phyloP scores from a whole-genome alignment of 768 basidiomycete genomes.

The Coprinellus aureogranulatus region DNA sequence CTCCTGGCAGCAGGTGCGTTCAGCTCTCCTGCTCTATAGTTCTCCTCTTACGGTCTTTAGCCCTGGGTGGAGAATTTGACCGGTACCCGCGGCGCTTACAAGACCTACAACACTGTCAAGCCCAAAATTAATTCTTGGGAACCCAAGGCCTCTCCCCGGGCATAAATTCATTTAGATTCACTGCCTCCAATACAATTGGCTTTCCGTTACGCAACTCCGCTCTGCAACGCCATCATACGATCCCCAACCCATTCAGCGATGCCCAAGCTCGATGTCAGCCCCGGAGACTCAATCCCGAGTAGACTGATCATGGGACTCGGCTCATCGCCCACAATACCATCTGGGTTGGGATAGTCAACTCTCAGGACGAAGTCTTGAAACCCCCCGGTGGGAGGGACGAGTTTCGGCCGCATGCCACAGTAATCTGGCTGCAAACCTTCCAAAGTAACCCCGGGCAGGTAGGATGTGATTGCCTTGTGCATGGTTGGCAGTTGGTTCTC shows the following conservation, averaged over 20 bases:
- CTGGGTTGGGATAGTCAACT: slow-evolving; percentile 51
- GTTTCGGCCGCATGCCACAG: slow-evolving; percentile 83
- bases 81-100: slow-evolving; percentile 89
- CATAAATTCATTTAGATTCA: slow-evolving; percentile 17
- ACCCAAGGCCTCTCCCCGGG: slow-evolving; percentile 62
- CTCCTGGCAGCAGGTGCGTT: slow-evolving; percentile 78
- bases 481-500: slow-evolving; percentile 63
- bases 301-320: slow-evolving; percentile 70
- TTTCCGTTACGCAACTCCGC: not conserved
- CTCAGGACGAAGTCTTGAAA: slow-evolving; percentile 86
- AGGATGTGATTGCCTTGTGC: slow-evolving; percentile 66
- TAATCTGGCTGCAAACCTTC: slow-evolving; percentile 78
- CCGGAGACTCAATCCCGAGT: slow-evolving; percentile 90
- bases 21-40: slow-evolving; percentile 4
- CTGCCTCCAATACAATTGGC: slow-evolving; percentile 2
- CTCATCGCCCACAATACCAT: slow-evolving; percentile 17
- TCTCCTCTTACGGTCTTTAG: slow-evolving; percentile 43
- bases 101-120: slow-evolving; percentile 79
- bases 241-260: slow-evolving; percentile 80
- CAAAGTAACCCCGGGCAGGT: slow-evolving; percentile 61
- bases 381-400: slow-evolving; percentile 67
- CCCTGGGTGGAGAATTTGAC: slow-evolving; percentile 87
- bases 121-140: slow-evolving; percentile 86
- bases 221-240: slow-evolving; percentile 32
- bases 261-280: slow-evolving; percentile 82